A percentile compares a stretch with the other conserved stretches of the same genome.
Conservation (phyloP, 345 rosid genomes). For the Clarkia xantiana region DNA sequence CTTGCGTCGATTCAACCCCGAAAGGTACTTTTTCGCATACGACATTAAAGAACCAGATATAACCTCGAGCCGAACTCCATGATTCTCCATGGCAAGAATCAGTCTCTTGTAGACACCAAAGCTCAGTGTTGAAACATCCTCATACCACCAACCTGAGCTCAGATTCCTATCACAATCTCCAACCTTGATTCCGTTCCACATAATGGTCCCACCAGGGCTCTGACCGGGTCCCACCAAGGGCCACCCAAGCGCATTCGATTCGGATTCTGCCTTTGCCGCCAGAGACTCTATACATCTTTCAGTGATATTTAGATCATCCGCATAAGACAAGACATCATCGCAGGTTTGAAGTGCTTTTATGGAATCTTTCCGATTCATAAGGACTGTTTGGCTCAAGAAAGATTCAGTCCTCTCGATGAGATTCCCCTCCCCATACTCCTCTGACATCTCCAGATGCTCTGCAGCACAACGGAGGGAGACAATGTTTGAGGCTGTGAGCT, state of each 20-base stretch:
- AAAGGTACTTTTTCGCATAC: constrained; percentile 61
- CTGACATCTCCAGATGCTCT: constrained; percentile 72
- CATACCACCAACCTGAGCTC: constrained; percentile 74
- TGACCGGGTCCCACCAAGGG: constrained; percentile 46
- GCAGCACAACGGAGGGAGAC: constrained; percentile 75
- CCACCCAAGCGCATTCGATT: constrained; percentile 42
- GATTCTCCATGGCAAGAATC: constrained; percentile 36
- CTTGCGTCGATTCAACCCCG: constrained; percentile 66
- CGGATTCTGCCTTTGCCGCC: constrained; percentile 52
- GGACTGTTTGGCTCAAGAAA: constrained; percentile 39
- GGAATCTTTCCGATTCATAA: constrained; percentile 52
- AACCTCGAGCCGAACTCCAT: constrained; percentile 39
- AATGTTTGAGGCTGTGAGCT: constrained; percentile 45
- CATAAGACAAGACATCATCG: constrained; percentile 39
- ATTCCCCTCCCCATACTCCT: constrained; percentile 55
- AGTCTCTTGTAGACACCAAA: constrained; percentile 50
- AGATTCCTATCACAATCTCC: constrained; percentile 9
- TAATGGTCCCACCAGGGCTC: constrained; percentile 38
- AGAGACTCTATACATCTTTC: constrained; percentile 65
- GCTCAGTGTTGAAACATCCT: constrained; percentile 50
- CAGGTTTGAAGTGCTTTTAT: constrained; percentile 63
- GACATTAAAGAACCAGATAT: constrained; percentile 51
- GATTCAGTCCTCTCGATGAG: constrained; percentile 56
- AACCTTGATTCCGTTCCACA: constrained; percentile 32
- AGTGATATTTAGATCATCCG: constrained; percentile 69